Conservation (phyloP, 495 filamentous ascomycete genomes). For the Articulospora tetracladia region DNA sequence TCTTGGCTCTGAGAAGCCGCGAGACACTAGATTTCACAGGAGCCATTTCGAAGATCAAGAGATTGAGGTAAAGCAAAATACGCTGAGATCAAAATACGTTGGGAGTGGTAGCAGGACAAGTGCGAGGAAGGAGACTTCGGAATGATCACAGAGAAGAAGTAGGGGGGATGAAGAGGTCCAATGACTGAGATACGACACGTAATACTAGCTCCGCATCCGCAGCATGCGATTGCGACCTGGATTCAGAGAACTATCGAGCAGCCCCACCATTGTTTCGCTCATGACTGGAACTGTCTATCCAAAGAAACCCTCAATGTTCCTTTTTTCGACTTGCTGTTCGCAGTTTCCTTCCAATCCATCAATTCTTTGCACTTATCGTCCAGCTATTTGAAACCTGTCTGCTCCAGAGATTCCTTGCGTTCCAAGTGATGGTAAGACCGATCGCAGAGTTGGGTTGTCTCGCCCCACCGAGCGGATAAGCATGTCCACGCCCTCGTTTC, state of each 20-base stretch:
- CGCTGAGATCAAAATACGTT: background rate
- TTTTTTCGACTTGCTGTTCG: background rate
- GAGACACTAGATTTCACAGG: constrained; percentile 4
- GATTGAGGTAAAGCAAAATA: background rate
- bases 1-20: background rate
- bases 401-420: too few species aligned
- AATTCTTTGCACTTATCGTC: background rate
- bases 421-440: too few species aligned
- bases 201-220: background rate
- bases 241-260: background rate
- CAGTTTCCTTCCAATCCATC: background rate
- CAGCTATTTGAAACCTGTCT: too few species aligned
- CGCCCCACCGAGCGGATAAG: background rate
- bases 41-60: background rate
- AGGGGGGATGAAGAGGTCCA: background rate
- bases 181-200: background rate
- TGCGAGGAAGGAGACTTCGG: background rate
- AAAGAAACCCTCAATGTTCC: background rate
- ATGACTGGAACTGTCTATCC: background rate
- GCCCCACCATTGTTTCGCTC: background rate
- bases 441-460: too few species aligned
- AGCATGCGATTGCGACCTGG: background rate
- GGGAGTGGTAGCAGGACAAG: background rate
- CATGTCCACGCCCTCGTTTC: background rate
- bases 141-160: background rate